A percentile compares a stretch with the other conserved stretches of the same genome.
Conservation (phyloP, 495 filamentous ascomycete species). For the Bacidia rubella region DNA sequence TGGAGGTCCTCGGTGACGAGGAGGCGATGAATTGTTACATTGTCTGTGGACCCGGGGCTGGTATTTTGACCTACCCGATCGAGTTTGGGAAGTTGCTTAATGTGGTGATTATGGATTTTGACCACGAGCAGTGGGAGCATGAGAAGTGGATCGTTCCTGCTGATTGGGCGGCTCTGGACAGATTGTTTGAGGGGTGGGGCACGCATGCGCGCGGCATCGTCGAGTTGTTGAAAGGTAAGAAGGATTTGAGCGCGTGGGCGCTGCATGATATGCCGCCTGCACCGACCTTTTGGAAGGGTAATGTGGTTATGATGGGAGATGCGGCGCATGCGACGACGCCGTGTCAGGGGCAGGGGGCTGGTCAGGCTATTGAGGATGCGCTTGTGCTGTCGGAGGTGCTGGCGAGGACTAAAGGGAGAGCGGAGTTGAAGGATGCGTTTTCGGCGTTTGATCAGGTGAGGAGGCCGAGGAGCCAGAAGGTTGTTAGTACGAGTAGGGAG, state of each 20-base stretch:
- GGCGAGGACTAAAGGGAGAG: slow-evolving; percentile 25
- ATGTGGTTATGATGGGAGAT: slow-evolving; percentile 49
- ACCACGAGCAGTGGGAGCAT: slow-evolving; percentile 33
- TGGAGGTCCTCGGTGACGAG: slow-evolving; percentile 37
- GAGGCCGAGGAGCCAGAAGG: slow-evolving; percentile 35
- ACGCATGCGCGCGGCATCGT: slow-evolving; percentile 32
- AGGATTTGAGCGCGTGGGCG: slow-evolving; percentile 44
- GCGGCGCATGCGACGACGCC: slow-evolving; percentile 59
- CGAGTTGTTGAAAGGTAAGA: slow-evolving; percentile 27
- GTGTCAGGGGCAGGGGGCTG: slow-evolving; percentile 56
- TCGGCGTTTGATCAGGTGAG: slow-evolving; percentile 47
- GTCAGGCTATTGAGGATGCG: slow-evolving; percentile 56
- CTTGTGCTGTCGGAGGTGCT: slow-evolving; percentile 45
- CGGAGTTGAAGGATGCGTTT: slow-evolving; percentile 39
- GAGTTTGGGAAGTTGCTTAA: slow-evolving; percentile 51
- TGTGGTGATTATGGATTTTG: slow-evolving; percentile 32
- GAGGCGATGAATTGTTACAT: slow-evolving; percentile 37
- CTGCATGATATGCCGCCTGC: slow-evolving; percentile 47
- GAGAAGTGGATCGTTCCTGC: slow-evolving; percentile 44
- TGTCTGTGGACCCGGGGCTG: slow-evolving; percentile 44
- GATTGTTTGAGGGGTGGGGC: slow-evolving; percentile 43
- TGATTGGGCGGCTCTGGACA: slow-evolving; percentile 39
- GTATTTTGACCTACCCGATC: slow-evolving; percentile 54
- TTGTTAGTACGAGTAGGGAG: slow-evolving; percentile 36
- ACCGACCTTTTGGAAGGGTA: slow-evolving; percentile 39